phyloP scores from a whole-genome alignment of 176 grass and related monocot species.

The Aegilops sharonensis region DNA sequence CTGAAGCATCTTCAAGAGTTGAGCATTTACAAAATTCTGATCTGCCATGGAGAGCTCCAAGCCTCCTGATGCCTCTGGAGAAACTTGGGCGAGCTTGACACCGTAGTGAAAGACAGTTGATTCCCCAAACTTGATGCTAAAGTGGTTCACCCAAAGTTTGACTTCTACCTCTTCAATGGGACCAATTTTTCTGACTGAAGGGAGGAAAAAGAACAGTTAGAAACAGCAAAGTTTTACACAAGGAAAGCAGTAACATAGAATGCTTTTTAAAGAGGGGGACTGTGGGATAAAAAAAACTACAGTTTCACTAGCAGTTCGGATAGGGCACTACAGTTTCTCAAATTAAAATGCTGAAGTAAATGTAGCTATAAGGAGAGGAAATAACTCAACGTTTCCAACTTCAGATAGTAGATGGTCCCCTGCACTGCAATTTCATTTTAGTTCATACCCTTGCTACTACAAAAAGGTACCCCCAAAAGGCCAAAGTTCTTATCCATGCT shows the following conservation, averaged over 20 bases:
- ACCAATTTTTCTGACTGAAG: not conserved
- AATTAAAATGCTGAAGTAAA: not conserved
- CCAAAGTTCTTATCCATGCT: not conserved
- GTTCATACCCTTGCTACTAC: not conserved
- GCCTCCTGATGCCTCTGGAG: constrained; percentile 14
- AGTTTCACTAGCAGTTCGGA: not conserved
- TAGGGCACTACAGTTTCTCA: not conserved
- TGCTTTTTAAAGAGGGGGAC: not conserved
- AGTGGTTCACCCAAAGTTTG: constrained; percentile 45
- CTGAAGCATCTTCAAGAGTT: constrained; percentile 33
- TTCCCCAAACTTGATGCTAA: constrained; percentile 24
- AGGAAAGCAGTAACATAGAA: not conserved
- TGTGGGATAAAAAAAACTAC: not conserved
- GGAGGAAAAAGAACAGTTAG: not conserved
- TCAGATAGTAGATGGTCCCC: not conserved
- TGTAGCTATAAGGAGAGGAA: constrained; percentile 15
- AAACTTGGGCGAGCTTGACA: constrained; percentile 15
- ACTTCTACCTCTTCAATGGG: constrained; percentile 6
- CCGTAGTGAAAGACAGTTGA: constrained; percentile 41
- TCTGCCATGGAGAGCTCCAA: constrained; percentile 26
- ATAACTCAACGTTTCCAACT: not conserved
- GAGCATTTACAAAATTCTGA: constrained; percentile 23
- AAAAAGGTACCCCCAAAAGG: not conserved
- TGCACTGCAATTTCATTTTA: not conserved
- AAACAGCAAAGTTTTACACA: not conserved